Evolutionary conservation across 345 rosid genomes (phyloP).

Genomic region (Zanthoxylum bungeanum): DNA sequence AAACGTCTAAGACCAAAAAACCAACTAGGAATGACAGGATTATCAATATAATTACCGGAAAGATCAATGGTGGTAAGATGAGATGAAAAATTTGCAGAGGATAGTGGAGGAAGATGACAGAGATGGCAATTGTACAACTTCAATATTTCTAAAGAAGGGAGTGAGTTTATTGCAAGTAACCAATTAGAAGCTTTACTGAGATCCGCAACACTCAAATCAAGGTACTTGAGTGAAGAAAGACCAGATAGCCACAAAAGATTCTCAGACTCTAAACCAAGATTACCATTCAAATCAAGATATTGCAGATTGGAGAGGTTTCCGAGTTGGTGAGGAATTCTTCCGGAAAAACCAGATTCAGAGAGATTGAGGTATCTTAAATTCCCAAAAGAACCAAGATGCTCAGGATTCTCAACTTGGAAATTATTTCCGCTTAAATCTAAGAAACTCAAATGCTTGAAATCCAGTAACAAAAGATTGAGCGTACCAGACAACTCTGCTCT

Average conservation of each 20-base stretch:
- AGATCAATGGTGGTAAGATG: not conserved
- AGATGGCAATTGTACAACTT: not conserved
- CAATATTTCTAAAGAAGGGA: not conserved
- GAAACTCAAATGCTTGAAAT: not conserved
- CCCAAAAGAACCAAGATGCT: not conserved
- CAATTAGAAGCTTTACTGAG: not conserved
- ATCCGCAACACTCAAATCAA: slow-evolving; percentile 5
- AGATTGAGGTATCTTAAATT: not conserved
- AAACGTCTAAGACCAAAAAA: not conserved
- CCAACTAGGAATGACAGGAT: not conserved
- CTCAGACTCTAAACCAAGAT: too few relatives aligned
- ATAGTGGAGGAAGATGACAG: not conserved
- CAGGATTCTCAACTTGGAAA: not conserved
- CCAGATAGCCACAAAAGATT: slow-evolving; percentile 13
- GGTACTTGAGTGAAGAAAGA: slow-evolving; percentile 9
- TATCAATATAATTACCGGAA: not conserved
- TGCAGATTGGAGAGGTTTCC: not conserved
- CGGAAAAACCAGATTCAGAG: not conserved
- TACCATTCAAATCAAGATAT: not conserved
- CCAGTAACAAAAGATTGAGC: not conserved
- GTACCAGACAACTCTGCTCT: not conserved
- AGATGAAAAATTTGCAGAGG: not conserved
- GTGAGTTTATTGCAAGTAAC: not conserved
- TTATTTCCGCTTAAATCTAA: not conserved
- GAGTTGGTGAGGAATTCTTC: not conserved